Conservation (phyloP, 1,139 yeast species). For the Candida pseudocylindracea region DNA sequence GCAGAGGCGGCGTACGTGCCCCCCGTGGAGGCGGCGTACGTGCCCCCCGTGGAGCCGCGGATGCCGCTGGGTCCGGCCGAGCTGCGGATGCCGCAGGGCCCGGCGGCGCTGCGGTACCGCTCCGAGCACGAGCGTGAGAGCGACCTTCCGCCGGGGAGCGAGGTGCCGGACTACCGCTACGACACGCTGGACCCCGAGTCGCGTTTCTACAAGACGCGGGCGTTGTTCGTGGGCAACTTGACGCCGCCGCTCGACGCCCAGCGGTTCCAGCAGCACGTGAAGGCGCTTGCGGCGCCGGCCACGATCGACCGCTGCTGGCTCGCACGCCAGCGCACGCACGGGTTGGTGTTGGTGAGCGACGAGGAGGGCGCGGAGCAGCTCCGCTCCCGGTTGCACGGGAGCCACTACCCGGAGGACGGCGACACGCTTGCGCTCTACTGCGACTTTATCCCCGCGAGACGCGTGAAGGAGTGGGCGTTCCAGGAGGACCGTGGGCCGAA, state of each 20-base stretch:
- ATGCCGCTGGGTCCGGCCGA: too few species aligned
- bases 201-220: conserved; percentile 15
- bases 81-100: too few species aligned
- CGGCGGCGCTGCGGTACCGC: too few species aligned
- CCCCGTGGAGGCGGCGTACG: too few species aligned
- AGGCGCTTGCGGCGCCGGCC: conserved; percentile 8
- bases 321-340: conserved; percentile 17
- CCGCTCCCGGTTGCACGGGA: conserved; percentile 12
- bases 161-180: too few species aligned
- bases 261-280: conserved; percentile 13
- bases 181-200: conserved; percentile 10
- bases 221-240: conserved; percentile 19
- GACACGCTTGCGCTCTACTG: conserved; percentile 14
- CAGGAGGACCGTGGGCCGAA: conserved; percentile 21
- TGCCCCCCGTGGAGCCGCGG: too few species aligned
- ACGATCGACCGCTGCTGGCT: conserved; percentile 22
- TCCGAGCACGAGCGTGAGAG: too few species aligned
- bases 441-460: conserved; percentile 22
- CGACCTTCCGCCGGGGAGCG: too few species aligned
- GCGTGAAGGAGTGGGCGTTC: conserved; percentile 21
- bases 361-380: conserved; percentile 16
- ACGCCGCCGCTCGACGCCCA: conserved; percentile 15
- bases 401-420: conserved; percentile 10
- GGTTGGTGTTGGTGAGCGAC: conserved; percentile 15
- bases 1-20: too few species aligned